Evolutionary conservation across 2,329 filamentous ascomycete species (phyloP).

Genomic region (Plenodomus lindquistii): DNA sequence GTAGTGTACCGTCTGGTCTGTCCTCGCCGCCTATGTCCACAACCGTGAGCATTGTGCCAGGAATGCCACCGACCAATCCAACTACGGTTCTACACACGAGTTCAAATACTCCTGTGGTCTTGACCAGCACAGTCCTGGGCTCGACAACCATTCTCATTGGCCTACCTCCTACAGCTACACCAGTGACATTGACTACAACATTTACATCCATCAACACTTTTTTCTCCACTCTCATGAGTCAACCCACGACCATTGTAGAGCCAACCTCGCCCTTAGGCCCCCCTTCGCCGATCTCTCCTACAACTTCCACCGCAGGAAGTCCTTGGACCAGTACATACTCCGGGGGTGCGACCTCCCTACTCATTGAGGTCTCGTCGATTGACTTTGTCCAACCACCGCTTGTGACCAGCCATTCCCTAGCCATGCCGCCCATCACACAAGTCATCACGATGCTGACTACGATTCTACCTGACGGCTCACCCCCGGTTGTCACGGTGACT

Average conservation of each 20-base stretch:
- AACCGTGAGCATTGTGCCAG: conserved; percentile 2
- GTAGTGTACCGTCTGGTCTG: background rate
- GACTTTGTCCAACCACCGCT: background rate
- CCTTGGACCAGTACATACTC: background rate
- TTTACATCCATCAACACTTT: background rate
- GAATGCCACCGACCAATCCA: background rate
- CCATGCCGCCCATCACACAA: background rate
- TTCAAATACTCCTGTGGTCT: background rate
- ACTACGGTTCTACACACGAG: background rate
- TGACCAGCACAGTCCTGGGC: background rate
- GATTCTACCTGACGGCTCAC: background rate
- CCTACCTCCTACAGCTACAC: background rate
- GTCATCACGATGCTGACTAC: background rate
- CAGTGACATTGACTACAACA: background rate
- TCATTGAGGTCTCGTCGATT: background rate
- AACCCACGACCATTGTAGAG: background rate
- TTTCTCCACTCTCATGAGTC: background rate
- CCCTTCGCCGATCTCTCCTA: background rate
- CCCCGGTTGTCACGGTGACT: background rate
- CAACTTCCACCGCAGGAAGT: background rate
- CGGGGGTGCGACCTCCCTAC: background rate
- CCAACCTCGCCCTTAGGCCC: background rate
- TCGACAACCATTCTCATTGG: background rate
- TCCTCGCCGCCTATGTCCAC: background rate
- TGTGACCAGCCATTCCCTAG: background rate